Base-by-base conservation (phyloP, 2,329 filamentous ascomycete genomes). In the Alternaria brassicicola region DNA sequence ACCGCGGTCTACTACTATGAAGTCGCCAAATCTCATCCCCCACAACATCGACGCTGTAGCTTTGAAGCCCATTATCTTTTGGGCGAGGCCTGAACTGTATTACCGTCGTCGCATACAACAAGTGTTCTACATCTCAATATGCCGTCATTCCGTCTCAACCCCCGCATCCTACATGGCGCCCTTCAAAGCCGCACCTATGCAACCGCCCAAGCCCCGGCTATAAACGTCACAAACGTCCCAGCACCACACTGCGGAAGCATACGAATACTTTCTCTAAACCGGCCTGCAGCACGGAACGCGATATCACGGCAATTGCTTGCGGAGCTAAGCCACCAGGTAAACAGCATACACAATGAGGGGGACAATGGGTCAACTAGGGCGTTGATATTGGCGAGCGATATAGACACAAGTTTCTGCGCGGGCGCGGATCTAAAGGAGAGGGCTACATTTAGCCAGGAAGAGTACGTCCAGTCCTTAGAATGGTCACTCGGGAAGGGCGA, bases 351-450 rank as follows among this genome's bases (percentile, higher is more conserved):
- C 55, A 80, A 79, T 8, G 85, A 89, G 69, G 80, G 80, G 4
- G 83, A 82, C 5, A 78, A 78, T 23, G 85, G 85, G 3, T 78
- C 82, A 30, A 97, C 93, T 15, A 83, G 95, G 64, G 94, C 91
- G 2, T 77, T 99, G 66, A 86, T 99, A 38, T 70, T 99, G 15
- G 90, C 92, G 10, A 96, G 91, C 72, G 91, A 92, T 38, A 85
- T 92, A n/a, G 92, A 97, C 68, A 83, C 86, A 23, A 90, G 88
- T 69, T 99, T 99, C 78, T 99, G 95, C 78, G 92, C 95, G 0
- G 95, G 95, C 35, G 95, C 95, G 4, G 95, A 99, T 75, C 79
- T 99, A 70, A 98, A 97, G 76, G 94, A 97, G 82, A 83, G 94
- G 26, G 85, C 85, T 57, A 86, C 84, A 4, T 95, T 97, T 78